These are phyloP conservation scores for Kwoniella shivajii DNA, from an alignment of 1,284 basidiomycete genomes.

Conservation along the genomic window DNA sequence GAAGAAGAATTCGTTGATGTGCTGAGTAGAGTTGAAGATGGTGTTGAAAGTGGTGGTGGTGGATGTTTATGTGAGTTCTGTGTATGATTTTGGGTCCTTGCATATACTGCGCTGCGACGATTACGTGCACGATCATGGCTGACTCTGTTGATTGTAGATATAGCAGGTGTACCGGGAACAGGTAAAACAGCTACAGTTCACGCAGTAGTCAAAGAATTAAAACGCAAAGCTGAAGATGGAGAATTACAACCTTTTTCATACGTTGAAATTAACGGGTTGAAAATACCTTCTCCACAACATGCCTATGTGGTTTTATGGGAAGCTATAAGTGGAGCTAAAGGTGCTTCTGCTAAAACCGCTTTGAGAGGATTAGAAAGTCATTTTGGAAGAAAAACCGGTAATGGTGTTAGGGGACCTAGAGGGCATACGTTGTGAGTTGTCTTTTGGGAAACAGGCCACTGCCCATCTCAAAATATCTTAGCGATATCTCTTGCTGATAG, in stretches of 20 bases:
- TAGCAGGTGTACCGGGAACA: conserved; percentile 96
- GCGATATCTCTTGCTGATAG: too few species aligned
- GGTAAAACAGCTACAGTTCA: conserved; percentile 99
- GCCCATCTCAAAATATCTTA: too few species aligned
- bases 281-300: conserved; percentile 82
- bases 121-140: not conserved
- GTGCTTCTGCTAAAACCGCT: conserved; percentile 56
- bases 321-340: conserved; percentile 73
- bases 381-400: conserved; percentile 44
- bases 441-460: too few species aligned
- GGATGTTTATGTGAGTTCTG: conserved; percentile 84
- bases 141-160: conserved; percentile 61
- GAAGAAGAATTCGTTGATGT: conserved; percentile 84
- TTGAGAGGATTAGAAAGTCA: conserved; percentile 52
- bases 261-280: conserved; percentile 96
- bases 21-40: conserved; percentile 74
- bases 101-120: not conserved
- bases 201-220: conserved; percentile 83
- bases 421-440: conserved; percentile 53
- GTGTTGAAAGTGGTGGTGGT: conserved; percentile 88
- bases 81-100: not conserved
- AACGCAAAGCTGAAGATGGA: conserved; percentile 76
- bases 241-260: conserved; percentile 93
- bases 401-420: conserved; percentile 51
- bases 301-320: conserved; percentile 91